Base-by-base conservation (phyloP, 164 flowering plant species). In the Aristolochia californica region DNA sequence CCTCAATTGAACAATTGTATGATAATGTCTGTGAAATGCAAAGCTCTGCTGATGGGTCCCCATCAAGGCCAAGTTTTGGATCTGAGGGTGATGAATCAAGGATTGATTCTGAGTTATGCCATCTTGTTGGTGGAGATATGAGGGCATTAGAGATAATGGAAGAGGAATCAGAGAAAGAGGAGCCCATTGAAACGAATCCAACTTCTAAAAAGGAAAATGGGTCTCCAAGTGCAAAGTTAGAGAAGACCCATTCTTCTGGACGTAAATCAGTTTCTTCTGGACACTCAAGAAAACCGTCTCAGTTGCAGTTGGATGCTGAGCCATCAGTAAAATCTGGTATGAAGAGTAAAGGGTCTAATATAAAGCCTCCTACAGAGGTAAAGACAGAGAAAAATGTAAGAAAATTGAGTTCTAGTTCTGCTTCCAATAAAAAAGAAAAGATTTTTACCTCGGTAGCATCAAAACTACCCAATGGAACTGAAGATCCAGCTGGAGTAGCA, bases 1-100 rank as follows among this genome's bases (percentile, higher is more conserved):
- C 90, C 13, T 83, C 93, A 0, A 85, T 85, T 48, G 88, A 88
- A 70, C 73, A 71, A 66, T 73, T 88, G 51, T 85, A 84, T 71
- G 88, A 84, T 58, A 88, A 85, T 73, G 85, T 85, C 5, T 85
- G 82, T 64, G 93, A 85, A 26, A 83, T 88, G 96, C 88, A 83
- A 69, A 88, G 96, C 63, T 85, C 93, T 8, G 68, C 58, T 28
- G 90, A 85, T 74, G 80, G 70, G 50, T 85, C 93, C 3, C 88
- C 88, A 9, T 83, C 91, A 1, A 78, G 93, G 73, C 71, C 56
- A 16, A 88, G 96, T 59, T 84, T 74, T 77, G 79, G 75, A 52
- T 88, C 93, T 1, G 76, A 82, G 64, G 93, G 86, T 38, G 87
- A 78, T 17, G 93, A 85, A 67, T 88, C 96, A 24, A 78, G 87